These are phyloP conservation scores for Tricholoma sp. DNA, from an alignment of 768 basidiomycete species.

Conservation along the genomic window DNA sequence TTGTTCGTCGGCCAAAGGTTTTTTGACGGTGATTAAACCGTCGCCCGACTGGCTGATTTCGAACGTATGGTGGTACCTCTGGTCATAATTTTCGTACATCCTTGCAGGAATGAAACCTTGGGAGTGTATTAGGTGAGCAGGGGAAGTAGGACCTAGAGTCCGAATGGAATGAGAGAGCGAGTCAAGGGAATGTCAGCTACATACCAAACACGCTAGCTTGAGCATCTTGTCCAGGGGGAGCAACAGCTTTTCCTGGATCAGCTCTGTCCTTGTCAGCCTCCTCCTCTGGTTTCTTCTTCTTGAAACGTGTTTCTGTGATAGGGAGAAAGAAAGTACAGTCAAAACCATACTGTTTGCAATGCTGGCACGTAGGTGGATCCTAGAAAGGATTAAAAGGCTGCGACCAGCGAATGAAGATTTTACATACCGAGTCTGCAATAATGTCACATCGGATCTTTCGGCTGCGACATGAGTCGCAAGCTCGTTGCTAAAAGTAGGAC, in stretches of 20 bases:
- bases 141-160: constrained; percentile 78
- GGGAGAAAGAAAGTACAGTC: constrained; percentile 98
- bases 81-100: constrained; percentile 83
- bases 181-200: constrained; percentile 17
- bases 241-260: constrained; percentile 24
- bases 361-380: constrained; percentile 82
- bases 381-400: constrained; percentile 9
- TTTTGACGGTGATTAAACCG: constrained; percentile 80
- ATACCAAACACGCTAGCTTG: constrained; percentile 56
- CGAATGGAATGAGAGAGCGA: constrained; percentile 17
- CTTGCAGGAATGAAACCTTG: constrained; percentile 81
- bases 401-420: not conserved
- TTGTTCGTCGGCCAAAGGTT: constrained; percentile 53
- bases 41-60: constrained; percentile 81
- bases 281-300: constrained; percentile 87
- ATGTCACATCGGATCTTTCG: constrained; percentile 96
- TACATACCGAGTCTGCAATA: constrained; percentile 51
- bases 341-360: constrained; percentile 91
- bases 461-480: constrained; percentile 87
- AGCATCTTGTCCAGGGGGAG: constrained; percentile 43
- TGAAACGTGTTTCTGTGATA: constrained; percentile 98
- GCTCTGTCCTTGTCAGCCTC: constrained; percentile 41
- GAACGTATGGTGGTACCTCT: constrained; percentile 84
- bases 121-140: constrained; percentile 86
- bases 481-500: constrained; percentile 45